Conservation (phyloP, 2,329 filamentous ascomycete species). For the Blastomyces parvus region DNA sequence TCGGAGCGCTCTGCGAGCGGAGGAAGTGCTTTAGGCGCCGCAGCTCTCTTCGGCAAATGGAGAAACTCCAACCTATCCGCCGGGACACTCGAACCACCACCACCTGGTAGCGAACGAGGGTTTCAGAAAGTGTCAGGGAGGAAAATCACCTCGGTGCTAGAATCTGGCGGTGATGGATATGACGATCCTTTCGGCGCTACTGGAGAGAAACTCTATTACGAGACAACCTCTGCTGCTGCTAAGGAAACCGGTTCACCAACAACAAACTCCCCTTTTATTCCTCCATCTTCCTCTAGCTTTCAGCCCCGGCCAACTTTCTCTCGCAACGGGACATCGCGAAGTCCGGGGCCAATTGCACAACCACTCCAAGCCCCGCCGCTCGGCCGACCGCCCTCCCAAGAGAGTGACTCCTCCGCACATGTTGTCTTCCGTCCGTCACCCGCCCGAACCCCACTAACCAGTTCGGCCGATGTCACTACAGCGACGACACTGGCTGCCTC, state of each 20-base stretch:
- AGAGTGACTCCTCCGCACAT: slow-evolving; percentile 20
- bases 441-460: slow-evolving; percentile 35
- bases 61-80: slow-evolving; percentile 30
- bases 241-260: slow-evolving; percentile 16
- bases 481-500: slow-evolving; percentile 19
- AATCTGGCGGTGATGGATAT: slow-evolving; percentile 39
- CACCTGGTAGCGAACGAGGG: slow-evolving; percentile 34
- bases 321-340: slow-evolving; percentile 6
- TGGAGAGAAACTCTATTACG: slow-evolving; percentile 25
- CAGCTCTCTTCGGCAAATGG: slow-evolving; percentile 34
- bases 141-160: slow-evolving; percentile 40
- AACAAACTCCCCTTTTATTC: background rate
- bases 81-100: slow-evolving; percentile 27
- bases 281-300: background rate
- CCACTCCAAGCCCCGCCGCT: slow-evolving; percentile 14
- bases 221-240: slow-evolving; percentile 22
- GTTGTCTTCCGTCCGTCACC: slow-evolving; percentile 36
- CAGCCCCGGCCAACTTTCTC: slow-evolving; percentile 12
- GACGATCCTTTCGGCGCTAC: slow-evolving; percentile 24
- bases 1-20: slow-evolving; percentile 30
- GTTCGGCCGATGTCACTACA: slow-evolving; percentile 23
- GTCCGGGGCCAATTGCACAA: slow-evolving; percentile 3
- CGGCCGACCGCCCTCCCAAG: slow-evolving; percentile 14
- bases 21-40: slow-evolving; percentile 24
- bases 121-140: slow-evolving; percentile 43